Base-by-base conservation (phyloP, 768 basidiomycete species). In the Lentinula lateritia region DNA sequence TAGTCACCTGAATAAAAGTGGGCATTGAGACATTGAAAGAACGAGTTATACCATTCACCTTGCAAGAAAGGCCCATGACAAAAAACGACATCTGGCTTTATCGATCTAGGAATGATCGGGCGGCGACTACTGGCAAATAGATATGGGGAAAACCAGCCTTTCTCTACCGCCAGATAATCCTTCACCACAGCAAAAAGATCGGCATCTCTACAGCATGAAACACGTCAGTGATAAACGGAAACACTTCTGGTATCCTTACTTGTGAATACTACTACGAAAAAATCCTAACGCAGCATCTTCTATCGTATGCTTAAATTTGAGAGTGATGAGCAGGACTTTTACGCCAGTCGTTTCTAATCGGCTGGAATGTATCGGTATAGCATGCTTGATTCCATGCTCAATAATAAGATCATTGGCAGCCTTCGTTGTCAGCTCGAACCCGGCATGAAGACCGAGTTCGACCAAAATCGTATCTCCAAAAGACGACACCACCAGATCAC, bases 91-190 rank as follows among this genome's bases (percentile, higher is more conserved):
- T 88, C 87, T 32, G 87, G 86, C 69, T 78, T 85, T 80, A 87
- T 82, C 23, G 77, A 76, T 43, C 86, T 76, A 0, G 83, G 85
- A 59, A 86, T 87, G 66, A 83, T 76, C 6, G 86, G 86, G 52
- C 85, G 71, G 9, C 83, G 78, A 2, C 76, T 78, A 61, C 83
- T 86, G 5, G 85, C 84, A 67, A 85, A 88, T 1, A 87, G 74
- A 67, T 87, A 86, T 0, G 85, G 85, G 12, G 80, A 83, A 71
- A 87, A 87, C 86, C 87, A 87, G 13, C 85, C 86, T 69, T 87
- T 86, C 70, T 84, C 82, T 3, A 84, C 73, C 2, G 84, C 78
- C 48, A 88, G 72, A 61, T 87, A 88, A 58, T 86, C 85, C 65
- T 81, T 86, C 18, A 89, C 82, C 7, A 76, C 74, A 41, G 86